These are phyloP conservation scores for Leishmania mexicana DNA, from an alignment of 208 protist genomes.

Conservation along the genomic window DNA sequence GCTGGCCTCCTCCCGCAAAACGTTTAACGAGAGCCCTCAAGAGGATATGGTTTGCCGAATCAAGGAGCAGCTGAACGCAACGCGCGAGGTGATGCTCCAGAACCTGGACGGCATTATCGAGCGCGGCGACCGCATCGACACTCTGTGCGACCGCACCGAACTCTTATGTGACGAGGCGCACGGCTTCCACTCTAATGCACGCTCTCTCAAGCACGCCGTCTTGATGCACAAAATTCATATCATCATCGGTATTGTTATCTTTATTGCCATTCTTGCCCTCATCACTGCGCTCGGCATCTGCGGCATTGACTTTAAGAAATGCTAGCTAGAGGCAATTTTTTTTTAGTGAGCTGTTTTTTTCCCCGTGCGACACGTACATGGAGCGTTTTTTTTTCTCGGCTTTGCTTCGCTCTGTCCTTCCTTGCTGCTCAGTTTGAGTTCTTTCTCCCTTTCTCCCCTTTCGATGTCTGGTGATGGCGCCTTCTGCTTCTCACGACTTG, in stretches of 20 bases:
- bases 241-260: slow-evolving; percentile 51
- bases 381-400: background rate
- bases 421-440: background rate
- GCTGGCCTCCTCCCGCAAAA: slow-evolving; percentile 31
- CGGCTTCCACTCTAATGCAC: slow-evolving; percentile 62
- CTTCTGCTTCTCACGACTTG: background rate
- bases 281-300: slow-evolving; percentile 69
- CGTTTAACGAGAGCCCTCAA: slow-evolving; percentile 74
- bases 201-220: slow-evolving; percentile 55
- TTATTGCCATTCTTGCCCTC: slow-evolving; percentile 55
- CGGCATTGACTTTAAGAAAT: slow-evolving; percentile 77
- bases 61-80: slow-evolving; percentile 72
- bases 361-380: background rate
- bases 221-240: slow-evolving; percentile 74
- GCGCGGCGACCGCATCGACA: slow-evolving; percentile 84
- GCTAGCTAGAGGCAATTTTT: slow-evolving; percentile 21
- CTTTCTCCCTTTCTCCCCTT: background rate
- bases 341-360: slow-evolving; percentile 2
- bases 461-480: background rate
- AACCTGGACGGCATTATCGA: slow-evolving; percentile 86
- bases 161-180: slow-evolving; percentile 65
- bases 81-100: slow-evolving; percentile 81
- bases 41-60: slow-evolving; percentile 72
- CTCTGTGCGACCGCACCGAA: slow-evolving; percentile 77
- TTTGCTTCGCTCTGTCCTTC: background rate